These are phyloP conservation scores for Suaeda aralocaspica DNA, from an alignment of 148 eudicot species.

Conservation along the genomic window DNA sequence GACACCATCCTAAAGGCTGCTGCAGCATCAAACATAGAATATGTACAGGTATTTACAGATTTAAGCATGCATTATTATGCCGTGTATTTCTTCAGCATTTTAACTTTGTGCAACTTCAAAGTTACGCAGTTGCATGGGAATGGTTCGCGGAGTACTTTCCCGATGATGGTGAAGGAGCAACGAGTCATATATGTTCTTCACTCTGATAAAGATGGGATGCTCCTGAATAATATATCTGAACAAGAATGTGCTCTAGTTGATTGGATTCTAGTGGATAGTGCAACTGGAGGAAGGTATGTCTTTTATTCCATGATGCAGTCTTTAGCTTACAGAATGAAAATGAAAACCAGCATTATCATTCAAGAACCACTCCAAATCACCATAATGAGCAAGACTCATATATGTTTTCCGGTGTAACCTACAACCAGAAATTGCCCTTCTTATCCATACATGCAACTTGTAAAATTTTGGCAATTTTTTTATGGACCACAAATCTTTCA, in stretches of 20 bases:
- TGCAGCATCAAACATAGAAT: conserved; percentile 64
- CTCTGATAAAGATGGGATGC: conserved; percentile 69
- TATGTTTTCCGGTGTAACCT: too few species aligned
- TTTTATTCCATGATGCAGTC: not conserved
- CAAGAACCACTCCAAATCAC: not conserved
- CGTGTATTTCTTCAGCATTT: not conserved
- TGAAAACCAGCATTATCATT: not conserved
- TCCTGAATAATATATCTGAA: conserved; percentile 68
- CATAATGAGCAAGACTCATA: too few species aligned
- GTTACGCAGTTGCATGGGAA: conserved; percentile 81
- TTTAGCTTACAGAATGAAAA: not conserved
- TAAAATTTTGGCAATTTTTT: too few species aligned
- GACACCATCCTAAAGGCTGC: conserved; percentile 68
- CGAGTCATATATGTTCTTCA: conserved; percentile 84
- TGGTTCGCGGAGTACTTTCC: conserved; percentile 71
- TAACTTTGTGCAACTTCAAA: conserved; percentile 4
- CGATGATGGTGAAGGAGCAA: conserved; percentile 48
- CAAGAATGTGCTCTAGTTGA: conserved; percentile 70
- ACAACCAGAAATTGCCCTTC: too few species aligned
- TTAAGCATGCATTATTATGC: not conserved
- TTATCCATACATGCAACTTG: too few species aligned
- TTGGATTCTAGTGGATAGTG: conserved; percentile 92
- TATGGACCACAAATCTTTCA: too few species aligned
- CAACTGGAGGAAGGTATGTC: conserved; percentile 83
- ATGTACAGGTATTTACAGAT: conserved; percentile 41